Base-by-base conservation (phyloP, 805 yeast genomes). In the Sugiyamaella smithiae region DNA sequence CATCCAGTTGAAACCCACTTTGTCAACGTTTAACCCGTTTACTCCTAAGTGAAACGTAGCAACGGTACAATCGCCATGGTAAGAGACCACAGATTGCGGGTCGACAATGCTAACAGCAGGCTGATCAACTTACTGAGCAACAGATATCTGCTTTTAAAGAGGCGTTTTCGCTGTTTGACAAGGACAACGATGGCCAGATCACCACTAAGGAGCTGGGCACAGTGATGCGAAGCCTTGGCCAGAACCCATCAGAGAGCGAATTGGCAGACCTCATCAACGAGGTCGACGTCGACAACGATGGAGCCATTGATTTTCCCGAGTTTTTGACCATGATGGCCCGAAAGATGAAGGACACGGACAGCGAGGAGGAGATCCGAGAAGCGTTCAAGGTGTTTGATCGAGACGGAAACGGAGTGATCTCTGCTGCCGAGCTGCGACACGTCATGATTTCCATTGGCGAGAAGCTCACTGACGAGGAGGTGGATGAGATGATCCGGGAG, bases 161-260 rank as follows among this genome's bases (percentile, higher is more conserved):
- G 75, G 99, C 99, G 4, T 93, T 93, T 68, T 88, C 97, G 53
- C 80, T 93, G 57, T 93, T 93, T 61, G 99, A 93, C 75, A 89
- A 89, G 68, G 96, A 93, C 68, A 85, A 90, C 64, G 97, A 90
- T 70, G 99, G 67, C 42, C 88, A 88, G 65, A 93, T 93, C 74
- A 88, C 97, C 51, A 87, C 97, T 60, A 80, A 87, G 64, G 99
- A 93, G 72, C 77, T 93, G 59, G 97, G 98, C 57, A 89, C 97
- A 3, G 99, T 93, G 46, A 93, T 93, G 99, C 85, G 99, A 73
- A 88, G 97, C n/a, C 76, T 93, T 64, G 99, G 99, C 45, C 93
- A 89, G 70, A 91, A 91, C 63, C 99, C 99, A 31, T 83, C 95
- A 44, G 98, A 93, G 69, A 82, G 89, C 57, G 99, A 93, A 70